Percentiles rank a stretch among this genome's conserved stretches.
Conservation (phyloP, 306 rosid species). For the Rosa rugosa region DNA sequence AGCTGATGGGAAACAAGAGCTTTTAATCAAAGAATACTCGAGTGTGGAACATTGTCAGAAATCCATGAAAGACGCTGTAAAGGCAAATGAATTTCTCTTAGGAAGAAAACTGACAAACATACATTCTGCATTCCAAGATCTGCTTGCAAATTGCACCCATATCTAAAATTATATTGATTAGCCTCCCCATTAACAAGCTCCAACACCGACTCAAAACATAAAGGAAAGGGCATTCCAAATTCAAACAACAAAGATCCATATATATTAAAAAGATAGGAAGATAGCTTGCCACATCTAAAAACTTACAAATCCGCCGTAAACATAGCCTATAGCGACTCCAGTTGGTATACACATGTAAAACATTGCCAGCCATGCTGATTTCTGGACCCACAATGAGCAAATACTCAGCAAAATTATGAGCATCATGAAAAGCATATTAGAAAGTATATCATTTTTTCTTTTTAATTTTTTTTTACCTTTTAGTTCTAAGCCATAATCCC, state of each 20-base stretch:
- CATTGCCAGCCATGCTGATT: constrained; percentile 91
- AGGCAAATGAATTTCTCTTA: not conserved
- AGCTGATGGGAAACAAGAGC: not conserved
- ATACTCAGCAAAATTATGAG: constrained; percentile 10
- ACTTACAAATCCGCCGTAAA: constrained; percentile 91
- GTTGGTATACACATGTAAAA: constrained; percentile 98
- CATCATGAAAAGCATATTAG: constrained; percentile 18
- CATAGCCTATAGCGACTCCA: constrained; percentile 91
- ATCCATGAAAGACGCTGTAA: not conserved
- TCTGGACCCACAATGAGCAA: constrained; percentile 48
- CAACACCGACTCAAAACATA: not conserved
- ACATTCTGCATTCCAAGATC: not conserved
- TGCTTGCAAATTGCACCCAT: not conserved
- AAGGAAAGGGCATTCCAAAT: not conserved
- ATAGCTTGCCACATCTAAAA: constrained; percentile 17
- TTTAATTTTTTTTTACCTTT: not conserved
- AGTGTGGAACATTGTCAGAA: not conserved
- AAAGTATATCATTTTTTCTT: not conserved
- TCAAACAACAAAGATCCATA: not conserved
- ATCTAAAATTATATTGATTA: not conserved
- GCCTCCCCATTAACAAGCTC: not conserved
- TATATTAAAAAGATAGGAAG: not conserved
- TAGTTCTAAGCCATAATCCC: not conserved
- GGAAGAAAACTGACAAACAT: not conserved
- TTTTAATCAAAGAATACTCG: constrained; percentile 5